Base-by-base conservation (phyloP, 306 rosid species). In the Quercus glauca region DNA sequence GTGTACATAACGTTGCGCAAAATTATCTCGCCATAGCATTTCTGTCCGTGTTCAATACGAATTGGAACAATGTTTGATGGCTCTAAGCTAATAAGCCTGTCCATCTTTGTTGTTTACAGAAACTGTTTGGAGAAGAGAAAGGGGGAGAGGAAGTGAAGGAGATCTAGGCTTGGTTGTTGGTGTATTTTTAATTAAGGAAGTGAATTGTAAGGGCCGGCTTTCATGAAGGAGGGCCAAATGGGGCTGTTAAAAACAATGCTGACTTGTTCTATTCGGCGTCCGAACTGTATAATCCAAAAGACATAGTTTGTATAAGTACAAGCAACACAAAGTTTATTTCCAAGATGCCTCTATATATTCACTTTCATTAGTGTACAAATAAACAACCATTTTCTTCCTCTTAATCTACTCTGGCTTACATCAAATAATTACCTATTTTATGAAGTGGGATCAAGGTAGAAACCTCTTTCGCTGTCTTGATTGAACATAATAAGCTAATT, bases 1-100 rank as follows among this genome's bases (percentile, higher is more conserved):
- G 98, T 94, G 85, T 92, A 86, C 98, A 94, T 94, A 35, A 94
- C 98, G 51, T 94, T 94, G 64, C 89, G 83, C 31, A 94, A 64
- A 37, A 91, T 89, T 4, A 92, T 80, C 8, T 45, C 73, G 51
- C 97, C 97, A 6, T 71, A 74, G 26, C 94, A 92, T 82, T 85
- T 94, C 28, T 85, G 89, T 0, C 88, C 86, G 0, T 81, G 74
- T 70, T 94, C 98, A 17, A 94, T 83, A 1, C 88, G 83, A 14
- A 94, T 87, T 0, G 90, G 71, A 31, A 89, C 86, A 2, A 83
- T 26, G 88, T 82, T 92, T 65, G 97, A 94, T 49, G 98, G 97
- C 17, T 94, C 98, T 80, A 94, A 69, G 85, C 80, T 88, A 73
- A 92, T 89, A 78, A 94, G 94, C 79, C 97, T 84, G 71, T 92